Conservation (phyloP, 2,329 filamentous ascomycete species). For the Trichoderma endophyticum region DNA sequence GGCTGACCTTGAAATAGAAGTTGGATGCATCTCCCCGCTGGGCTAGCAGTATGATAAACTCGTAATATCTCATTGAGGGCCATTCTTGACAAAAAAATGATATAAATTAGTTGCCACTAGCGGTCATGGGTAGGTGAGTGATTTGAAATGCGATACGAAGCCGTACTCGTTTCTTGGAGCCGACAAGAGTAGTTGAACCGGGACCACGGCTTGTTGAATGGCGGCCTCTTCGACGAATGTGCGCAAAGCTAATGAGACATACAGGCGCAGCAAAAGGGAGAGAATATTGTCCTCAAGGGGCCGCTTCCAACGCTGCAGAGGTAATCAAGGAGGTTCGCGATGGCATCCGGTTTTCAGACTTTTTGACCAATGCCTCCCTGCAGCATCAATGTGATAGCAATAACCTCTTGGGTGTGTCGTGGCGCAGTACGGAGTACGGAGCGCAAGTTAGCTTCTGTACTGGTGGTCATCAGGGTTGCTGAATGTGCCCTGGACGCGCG, state of each 20-base stretch:
- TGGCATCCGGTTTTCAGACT: neutral
- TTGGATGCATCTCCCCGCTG: neutral
- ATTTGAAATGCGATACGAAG: neutral
- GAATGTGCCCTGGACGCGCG: neutral
- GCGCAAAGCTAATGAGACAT: neutral
- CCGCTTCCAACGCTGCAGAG: neutral
- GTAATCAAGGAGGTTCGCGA: neutral
- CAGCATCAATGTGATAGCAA: neutral
- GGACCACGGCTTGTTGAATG: neutral
- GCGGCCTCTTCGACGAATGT: neutral
- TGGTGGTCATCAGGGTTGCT: neutral
- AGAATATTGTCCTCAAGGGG: neutral
- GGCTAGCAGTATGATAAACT: neutral
- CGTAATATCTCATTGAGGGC: neutral
- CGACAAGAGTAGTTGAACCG: neutral
- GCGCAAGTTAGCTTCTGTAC: neutral
- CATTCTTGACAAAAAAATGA: neutral
- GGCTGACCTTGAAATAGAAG: neutral
- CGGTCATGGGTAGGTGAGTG: neutral
- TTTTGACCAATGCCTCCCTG: neutral
- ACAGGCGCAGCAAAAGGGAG: neutral
- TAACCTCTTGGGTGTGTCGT: neutral
- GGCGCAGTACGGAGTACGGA: neutral
- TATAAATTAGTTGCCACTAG: neutral
- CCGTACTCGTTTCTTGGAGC: neutral